Conservation (phyloP, 129 eudicot species). For the Kitagawia praeruptora region DNA sequence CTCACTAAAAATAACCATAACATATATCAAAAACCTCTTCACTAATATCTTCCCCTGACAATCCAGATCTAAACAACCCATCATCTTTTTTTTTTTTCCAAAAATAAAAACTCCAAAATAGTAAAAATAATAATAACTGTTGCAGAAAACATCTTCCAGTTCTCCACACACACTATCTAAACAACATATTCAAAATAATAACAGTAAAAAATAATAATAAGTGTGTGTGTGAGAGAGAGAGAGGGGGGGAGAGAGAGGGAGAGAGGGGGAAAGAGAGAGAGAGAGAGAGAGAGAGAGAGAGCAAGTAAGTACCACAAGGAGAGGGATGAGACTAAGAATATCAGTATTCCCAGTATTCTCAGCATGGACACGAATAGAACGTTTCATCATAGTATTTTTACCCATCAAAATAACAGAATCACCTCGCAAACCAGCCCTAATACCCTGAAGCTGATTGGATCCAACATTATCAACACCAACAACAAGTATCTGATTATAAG, state of each 20-base stretch:
- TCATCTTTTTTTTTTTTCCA: not conserved
- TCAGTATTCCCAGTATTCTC: constrained; percentile 34
- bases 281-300: not conserved
- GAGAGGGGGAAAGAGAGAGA: not conserved
- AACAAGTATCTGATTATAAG: constrained; percentile 37
- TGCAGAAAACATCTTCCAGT: too few species aligned
- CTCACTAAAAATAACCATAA: too few species aligned
- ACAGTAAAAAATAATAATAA: not conserved
- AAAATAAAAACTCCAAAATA: not conserved
- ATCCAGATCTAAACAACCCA: not conserved
- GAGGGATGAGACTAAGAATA: constrained; percentile 31
- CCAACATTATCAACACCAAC: constrained; percentile 58
- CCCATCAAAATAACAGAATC: constrained; percentile 57
- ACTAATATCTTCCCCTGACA: not conserved
- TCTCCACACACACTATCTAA: too few species aligned
- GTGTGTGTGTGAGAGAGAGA: not conserved
- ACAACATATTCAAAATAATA: not conserved
- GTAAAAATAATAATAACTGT: too few species aligned
- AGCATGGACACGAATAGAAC: constrained; percentile 38
- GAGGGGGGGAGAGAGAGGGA: not conserved
- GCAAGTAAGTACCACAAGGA: constrained; percentile 29
- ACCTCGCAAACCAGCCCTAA: constrained; percentile 45
- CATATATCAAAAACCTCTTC: too few species aligned
- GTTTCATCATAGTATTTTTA: constrained; percentile 59
- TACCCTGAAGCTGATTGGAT: constrained; percentile 51